These are phyloP conservation scores for Coprinopsis cinerea DNA, from an alignment of 768 basidiomycete species.

Conservation along the genomic window DNA sequence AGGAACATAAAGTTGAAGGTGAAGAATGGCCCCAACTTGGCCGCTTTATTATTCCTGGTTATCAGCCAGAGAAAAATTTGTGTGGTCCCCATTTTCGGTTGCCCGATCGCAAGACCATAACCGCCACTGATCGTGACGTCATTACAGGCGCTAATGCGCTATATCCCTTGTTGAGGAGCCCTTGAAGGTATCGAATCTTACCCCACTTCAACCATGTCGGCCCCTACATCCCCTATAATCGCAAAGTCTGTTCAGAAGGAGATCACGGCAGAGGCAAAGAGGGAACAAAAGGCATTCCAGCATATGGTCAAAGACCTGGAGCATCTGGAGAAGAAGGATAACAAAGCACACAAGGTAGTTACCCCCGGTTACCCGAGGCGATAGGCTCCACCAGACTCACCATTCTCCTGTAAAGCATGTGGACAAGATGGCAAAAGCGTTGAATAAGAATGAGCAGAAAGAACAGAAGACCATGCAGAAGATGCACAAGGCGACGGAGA, in stretches of 20 bases:
- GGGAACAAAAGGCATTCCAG: slow-evolving; percentile 45
- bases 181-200: neutral
- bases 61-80: neutral
- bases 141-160: no score
- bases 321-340: slow-evolving; percentile 45
- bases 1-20: neutral
- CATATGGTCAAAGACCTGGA: slow-evolving; percentile 49
- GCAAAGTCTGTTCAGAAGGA: slow-evolving; percentile 36
- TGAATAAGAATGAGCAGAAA: slow-evolving; percentile 40
- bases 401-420: slow-evolving; percentile 32
- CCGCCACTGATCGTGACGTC: no score
- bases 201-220: slow-evolving; percentile 12
- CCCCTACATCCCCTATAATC: slow-evolving; percentile 21
- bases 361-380: slow-evolving; percentile 7
- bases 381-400: slow-evolving; percentile 13
- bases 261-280: slow-evolving; percentile 43
- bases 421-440: slow-evolving; percentile 33
- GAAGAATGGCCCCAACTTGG: neutral
- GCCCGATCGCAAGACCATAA: no score
- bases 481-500: slow-evolving; percentile 46
- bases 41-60: no score
- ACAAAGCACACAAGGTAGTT: slow-evolving; percentile 46
- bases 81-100: no score
- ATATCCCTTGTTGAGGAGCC: no score
- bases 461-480: slow-evolving; percentile 47